Base-by-base conservation (phyloP, 352 stramenopile genomes). In the Phytophthora hybrid region DNA sequence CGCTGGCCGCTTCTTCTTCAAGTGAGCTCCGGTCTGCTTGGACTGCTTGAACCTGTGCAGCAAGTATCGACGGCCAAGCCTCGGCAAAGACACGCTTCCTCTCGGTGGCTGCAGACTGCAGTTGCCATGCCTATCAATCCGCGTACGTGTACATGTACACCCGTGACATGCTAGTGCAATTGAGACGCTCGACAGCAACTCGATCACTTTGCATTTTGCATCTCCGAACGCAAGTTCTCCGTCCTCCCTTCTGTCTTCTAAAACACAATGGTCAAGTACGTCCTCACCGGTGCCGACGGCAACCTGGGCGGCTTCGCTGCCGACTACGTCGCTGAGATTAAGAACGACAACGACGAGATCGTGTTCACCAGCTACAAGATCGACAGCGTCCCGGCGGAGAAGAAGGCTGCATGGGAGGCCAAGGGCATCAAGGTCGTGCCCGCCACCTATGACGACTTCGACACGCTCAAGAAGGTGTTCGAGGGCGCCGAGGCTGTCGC, bases 381-480 rank as follows among this genome's bases (percentile, higher is more conserved):
- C 26, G 63, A 70, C 52, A 63, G 39, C 18, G 29, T 70, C n/a
- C 37, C 63, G 21, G 63, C 52, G 1, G 32, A 68, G 52, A 68
- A 59, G 49, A 63, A 63, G 52, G 66, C 57, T 13, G 58, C 41
- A 19, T 77, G 71, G 71, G 44, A 47, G 11, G 60, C 39, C 32
- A 77, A 77, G 14, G 71, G 71, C 2, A 65, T 63, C 34, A 60
- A 70, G 21, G 71, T 74, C 23, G 53, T 66, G 41, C 46, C 54
- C n/a, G 65, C 71, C 18, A 74, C 52, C 37, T 77, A 77, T 19
- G 71, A 77, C 16, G 65, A 77, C 47, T 6, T 13, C 0, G 71
- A 77, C 26, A 74, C 58, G 9, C 54, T 77, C 52, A 77, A 74
- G 59, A 70, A 65, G 58, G 46, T 39, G 29, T 77, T 77, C 29